A percentile compares a stretch with the other conserved stretches of the same genome.
Conservation (phyloP, 257 asterid genomes). For the Solanum medicagineum region DNA sequence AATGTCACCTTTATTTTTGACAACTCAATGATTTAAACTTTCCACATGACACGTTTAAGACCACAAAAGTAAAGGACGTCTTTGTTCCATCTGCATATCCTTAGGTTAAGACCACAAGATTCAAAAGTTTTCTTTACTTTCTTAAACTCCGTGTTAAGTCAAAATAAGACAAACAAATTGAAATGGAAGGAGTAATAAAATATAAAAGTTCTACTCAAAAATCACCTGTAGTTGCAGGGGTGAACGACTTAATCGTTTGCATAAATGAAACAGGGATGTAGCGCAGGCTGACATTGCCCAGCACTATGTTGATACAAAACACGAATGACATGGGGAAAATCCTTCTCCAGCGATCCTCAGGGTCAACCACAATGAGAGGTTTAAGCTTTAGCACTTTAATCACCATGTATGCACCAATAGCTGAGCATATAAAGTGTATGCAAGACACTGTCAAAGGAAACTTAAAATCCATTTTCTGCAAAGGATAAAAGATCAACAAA, state of each 20-base stretch:
- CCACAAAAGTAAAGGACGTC: neutral
- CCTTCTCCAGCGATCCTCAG: slow-evolving; percentile 42
- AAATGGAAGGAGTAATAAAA: neutral
- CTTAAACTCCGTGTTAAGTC: neutral
- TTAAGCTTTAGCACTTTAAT: slow-evolving; percentile 33
- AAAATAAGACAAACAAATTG: neutral
- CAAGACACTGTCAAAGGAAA: slow-evolving; percentile 39
- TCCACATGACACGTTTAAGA: neutral
- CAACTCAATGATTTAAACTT: neutral
- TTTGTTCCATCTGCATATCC: neutral
- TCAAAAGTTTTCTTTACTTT: neutral
- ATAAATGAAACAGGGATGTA: slow-evolving; percentile 42
- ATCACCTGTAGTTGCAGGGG: slow-evolving; percentile 47
- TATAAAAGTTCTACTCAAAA: neutral
- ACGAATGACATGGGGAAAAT: slow-evolving; percentile 43
- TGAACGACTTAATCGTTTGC: slow-evolving; percentile 44
- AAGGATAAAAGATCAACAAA: neutral
- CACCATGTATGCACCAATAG: slow-evolving; percentile 31
- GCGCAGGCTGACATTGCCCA: slow-evolving; percentile 37
- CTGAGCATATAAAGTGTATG: slow-evolving; percentile 35
- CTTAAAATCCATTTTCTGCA: slow-evolving; percentile 35
- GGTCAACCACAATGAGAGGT: slow-evolving; percentile 31
- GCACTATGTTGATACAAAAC: slow-evolving; percentile 39
- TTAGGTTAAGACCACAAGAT: neutral
- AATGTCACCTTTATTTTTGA: neutral